phyloP scores from a whole-genome alignment of 768 basidiomycete species.

The Infundibulicybe gibba region DNA sequence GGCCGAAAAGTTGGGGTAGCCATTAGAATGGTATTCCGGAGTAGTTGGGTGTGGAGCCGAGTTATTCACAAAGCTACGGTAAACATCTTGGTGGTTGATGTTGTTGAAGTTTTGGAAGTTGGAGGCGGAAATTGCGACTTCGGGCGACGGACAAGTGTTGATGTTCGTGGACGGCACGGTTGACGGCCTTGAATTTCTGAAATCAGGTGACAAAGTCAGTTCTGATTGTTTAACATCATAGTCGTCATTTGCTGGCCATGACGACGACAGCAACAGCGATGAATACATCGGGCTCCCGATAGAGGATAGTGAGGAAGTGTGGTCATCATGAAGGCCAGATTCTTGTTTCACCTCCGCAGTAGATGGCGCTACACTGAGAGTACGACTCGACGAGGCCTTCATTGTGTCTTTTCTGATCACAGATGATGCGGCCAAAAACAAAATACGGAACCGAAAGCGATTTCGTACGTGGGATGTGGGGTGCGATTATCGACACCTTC shows the following conservation, averaged over 20 bases:
- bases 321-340: background rate
- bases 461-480: too few relatives aligned
- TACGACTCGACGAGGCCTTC: background rate
- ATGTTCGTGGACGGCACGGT: slow-evolving; percentile 40
- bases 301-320: background rate
- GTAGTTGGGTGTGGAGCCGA: slow-evolving; percentile 38
- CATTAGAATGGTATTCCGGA: slow-evolving; percentile 37
- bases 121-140: slow-evolving; percentile 50
- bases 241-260: slow-evolving; percentile 8
- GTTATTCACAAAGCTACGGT: slow-evolving; percentile 37
- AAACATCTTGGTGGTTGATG: slow-evolving; percentile 40
- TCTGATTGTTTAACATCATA: slow-evolving; percentile 33
- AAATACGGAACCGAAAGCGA: too few relatives aligned
- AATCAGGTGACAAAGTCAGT: slow-evolving; percentile 50
- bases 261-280: background rate
- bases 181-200: slow-evolving; percentile 51
- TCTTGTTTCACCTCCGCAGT: background rate
- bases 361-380: background rate
- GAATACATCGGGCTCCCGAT: background rate
- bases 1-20: slow-evolving; percentile 27
- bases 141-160: slow-evolving; percentile 21
- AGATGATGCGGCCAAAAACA: background rate
- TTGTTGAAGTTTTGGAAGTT: slow-evolving; percentile 25
- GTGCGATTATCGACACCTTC: too few relatives aligned
- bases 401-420: background rate